phyloP scores from a whole-genome alignment of 2,329 filamentous ascomycete genomes.

The Botryotinia calthae region DNA sequence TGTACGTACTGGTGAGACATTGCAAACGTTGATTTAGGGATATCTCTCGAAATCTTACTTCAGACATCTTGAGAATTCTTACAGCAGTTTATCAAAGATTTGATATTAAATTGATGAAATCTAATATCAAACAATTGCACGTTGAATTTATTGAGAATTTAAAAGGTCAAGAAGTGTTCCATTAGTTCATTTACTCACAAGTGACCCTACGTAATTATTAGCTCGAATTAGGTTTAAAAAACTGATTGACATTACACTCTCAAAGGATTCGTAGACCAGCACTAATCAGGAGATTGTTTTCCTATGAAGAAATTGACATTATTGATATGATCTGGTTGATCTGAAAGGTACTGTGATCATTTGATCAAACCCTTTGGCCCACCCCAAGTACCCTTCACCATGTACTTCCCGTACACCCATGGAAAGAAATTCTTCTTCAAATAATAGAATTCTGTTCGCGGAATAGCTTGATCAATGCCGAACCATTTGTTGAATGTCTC shows the following conservation, averaged over 20 bases:
- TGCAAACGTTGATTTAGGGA: too few relatives aligned
- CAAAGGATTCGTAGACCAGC: background rate
- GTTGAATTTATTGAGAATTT: background rate
- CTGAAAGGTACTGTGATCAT: background rate
- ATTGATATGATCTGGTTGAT: background rate
- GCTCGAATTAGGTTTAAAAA: background rate
- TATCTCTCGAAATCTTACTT: too few relatives aligned
- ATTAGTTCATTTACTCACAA: background rate
- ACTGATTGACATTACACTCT: background rate
- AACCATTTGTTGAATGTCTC: slow-evolving; percentile 57
- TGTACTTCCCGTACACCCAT: slow-evolving; percentile 60
- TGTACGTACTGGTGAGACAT: too few relatives aligned
- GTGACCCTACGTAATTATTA: background rate
- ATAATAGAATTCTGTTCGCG: slow-evolving; percentile 57
- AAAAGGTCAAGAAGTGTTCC: background rate
- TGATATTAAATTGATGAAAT: too few relatives aligned
- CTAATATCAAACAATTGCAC: accelerated
- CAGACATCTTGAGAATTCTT: too few relatives aligned
- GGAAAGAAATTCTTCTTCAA: slow-evolving; percentile 67
- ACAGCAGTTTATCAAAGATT: too few relatives aligned
- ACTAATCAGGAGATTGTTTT: background rate
- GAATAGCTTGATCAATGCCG: slow-evolving; percentile 56
- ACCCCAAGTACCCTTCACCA: slow-evolving; percentile 62
- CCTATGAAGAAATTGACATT: background rate
- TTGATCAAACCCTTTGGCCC: slow-evolving; percentile 52